phyloP scores from a whole-genome alignment of 2,329 filamentous ascomycete species.

The Phialemonium atrogriseum region DNA sequence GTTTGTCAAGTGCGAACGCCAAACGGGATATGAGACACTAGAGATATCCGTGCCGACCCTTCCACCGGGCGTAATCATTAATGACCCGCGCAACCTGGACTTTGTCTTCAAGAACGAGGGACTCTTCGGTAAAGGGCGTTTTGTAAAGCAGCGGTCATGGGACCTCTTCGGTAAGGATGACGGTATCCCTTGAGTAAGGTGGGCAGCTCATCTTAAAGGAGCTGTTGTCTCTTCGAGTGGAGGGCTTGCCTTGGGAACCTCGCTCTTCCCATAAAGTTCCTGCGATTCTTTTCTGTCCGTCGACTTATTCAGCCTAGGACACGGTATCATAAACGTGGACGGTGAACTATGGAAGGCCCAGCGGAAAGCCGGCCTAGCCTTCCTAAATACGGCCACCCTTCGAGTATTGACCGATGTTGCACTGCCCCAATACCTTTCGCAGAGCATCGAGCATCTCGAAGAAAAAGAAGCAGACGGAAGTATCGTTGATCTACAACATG shows the following conservation, averaged over 20 bases:
- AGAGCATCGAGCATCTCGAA: constrained; percentile 31
- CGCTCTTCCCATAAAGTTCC: no score
- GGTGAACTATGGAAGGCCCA: constrained; percentile 56
- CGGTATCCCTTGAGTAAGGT: no score
- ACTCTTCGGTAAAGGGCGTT: constrained; percentile 52
- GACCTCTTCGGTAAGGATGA: constrained; percentile 46
- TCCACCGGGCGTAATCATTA: constrained; percentile 55
- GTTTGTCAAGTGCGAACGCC: constrained; percentile 51
- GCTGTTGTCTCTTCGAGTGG: no score
- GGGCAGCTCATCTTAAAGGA: no score
- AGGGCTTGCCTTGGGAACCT: no score
- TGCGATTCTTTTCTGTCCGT: not conserved
- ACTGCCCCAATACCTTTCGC: constrained; percentile 43
- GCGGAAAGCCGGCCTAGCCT: constrained; percentile 51
- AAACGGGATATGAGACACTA: constrained; percentile 51
- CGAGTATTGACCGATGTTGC: constrained; percentile 47
- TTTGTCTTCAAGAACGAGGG: constrained; percentile 54
- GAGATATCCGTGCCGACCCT: constrained; percentile 54
- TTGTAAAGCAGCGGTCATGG: constrained; percentile 51
- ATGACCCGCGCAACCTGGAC: constrained; percentile 52
- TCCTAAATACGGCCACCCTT: constrained; percentile 50
- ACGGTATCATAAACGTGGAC: constrained; percentile 60
- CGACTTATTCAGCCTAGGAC: constrained; percentile 26
- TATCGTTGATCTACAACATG: constrained; percentile 46
- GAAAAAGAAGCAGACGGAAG: constrained; percentile 15